Conservation (phyloP, 805 yeast species). For the Kodamaea jinghongensis region DNA sequence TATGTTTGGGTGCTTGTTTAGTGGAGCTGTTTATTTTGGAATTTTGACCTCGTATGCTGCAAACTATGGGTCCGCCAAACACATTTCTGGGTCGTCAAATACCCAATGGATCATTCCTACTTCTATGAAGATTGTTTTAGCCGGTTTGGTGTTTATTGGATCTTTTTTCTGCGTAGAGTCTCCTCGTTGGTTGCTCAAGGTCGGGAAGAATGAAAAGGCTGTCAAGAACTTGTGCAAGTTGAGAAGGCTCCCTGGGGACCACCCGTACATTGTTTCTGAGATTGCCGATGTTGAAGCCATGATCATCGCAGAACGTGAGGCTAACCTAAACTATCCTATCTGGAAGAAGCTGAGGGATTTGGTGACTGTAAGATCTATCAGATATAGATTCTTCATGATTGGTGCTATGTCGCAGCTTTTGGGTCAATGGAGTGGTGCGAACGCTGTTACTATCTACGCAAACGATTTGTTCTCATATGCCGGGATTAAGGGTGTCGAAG, state of each 20-base stretch:
- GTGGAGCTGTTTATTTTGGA: constrained; percentile 26
- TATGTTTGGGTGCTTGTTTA: constrained; percentile 21
- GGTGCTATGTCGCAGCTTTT: constrained; percentile 18
- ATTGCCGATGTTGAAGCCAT: constrained; percentile 23
- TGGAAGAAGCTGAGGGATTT: constrained; percentile 15
- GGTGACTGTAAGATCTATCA: constrained; percentile 16
- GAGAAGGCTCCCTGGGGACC: constrained; percentile 21
- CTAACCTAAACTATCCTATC: constrained; percentile 13
- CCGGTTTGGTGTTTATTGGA: constrained; percentile 20
- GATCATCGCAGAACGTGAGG: constrained; percentile 19
- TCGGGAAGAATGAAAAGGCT: constrained; percentile 17
- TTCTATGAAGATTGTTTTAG: constrained; percentile 19
- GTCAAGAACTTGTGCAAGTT: constrained; percentile 17
- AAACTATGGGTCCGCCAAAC: constrained; percentile 50
- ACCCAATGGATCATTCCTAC: constrained; percentile 22
- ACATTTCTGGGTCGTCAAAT: constrained; percentile 13
- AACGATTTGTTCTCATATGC: constrained; percentile 21
- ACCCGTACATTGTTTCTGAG: constrained; percentile 23
- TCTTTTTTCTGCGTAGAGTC: constrained; percentile 22
- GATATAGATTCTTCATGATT: constrained; percentile 22
- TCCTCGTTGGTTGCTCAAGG: constrained; percentile 24
- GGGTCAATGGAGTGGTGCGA: constrained; percentile 28
- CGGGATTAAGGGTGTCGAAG: constrained; percentile 19
- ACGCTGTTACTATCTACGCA: constrained; percentile 25
- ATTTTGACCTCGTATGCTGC: constrained; percentile 21